A percentile compares a stretch with the other conserved stretches of the same genome.
Conservation (phyloP, 805 yeast species). For the Candida wancherniae region DNA sequence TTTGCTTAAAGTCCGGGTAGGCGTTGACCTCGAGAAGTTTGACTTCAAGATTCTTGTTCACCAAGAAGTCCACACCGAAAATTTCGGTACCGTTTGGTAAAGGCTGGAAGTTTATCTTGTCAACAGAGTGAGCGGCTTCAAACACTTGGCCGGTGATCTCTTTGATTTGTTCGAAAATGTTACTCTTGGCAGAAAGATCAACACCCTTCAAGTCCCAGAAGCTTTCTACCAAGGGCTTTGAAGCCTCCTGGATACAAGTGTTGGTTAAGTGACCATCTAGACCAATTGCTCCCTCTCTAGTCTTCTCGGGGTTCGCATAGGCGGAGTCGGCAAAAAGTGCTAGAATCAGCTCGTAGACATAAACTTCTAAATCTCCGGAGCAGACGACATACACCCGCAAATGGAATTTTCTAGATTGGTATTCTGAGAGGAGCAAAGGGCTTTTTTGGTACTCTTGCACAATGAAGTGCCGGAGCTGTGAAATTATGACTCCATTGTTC, state of each 20-base stretch:
- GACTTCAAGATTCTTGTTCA: conserved; percentile 52
- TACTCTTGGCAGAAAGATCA: conserved; percentile 24
- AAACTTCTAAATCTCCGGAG: conserved; percentile 69
- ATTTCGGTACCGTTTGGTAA: conserved; percentile 77
- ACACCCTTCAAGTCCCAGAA: conserved; percentile 52
- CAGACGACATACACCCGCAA: conserved; percentile 80
- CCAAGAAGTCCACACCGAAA: conserved; percentile 84
- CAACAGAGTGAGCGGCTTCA: conserved; percentile 75
- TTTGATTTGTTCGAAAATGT: conserved; percentile 52
- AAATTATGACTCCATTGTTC: conserved; percentile 67
- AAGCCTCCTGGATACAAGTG: conserved; percentile 77
- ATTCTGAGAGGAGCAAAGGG: conserved; percentile 62
- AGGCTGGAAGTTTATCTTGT: conserved; percentile 81
- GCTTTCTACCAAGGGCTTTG: conserved; percentile 52
- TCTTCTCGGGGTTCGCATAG: conserved; percentile 33
- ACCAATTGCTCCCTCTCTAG: conserved; percentile 26
- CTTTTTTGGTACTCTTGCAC: conserved; percentile 73
- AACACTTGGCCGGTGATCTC: conserved; percentile 65
- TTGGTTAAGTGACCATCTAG: conserved; percentile 85
- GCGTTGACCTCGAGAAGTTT: conserved; percentile 81
- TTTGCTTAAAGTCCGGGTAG: conserved; percentile 95
- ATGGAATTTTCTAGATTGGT: conserved; percentile 77
- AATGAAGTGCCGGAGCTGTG: conserved; percentile 86
- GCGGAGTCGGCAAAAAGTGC: conserved; percentile 68
- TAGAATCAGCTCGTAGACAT: conserved; percentile 73